Evolutionary conservation across 2,329 filamentous ascomycete genomes (phyloP).

Genomic region (Trichothecium roseum): DNA sequence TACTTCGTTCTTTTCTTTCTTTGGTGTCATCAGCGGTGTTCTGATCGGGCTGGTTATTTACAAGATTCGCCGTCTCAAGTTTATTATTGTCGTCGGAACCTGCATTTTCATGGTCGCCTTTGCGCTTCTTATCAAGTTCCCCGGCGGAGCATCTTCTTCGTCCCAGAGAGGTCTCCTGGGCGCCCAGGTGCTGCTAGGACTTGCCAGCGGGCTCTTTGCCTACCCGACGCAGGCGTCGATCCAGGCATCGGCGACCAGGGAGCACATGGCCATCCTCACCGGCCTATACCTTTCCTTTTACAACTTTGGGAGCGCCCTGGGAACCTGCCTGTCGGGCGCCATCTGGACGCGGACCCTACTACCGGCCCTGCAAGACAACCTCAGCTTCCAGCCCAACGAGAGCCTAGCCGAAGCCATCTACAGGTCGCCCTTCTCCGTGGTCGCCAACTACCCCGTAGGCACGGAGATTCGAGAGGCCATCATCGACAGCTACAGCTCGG

Average conservation of each 20-base stretch:
- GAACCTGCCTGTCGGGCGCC: slow-evolving; percentile 27
- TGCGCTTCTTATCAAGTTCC: slow-evolving; percentile 42
- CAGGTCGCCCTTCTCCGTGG: slow-evolving; percentile 22
- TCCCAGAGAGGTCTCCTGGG: slow-evolving; percentile 41
- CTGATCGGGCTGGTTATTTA: slow-evolving; percentile 40
- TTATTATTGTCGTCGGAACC: slow-evolving; percentile 47
- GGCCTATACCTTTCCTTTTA: slow-evolving; percentile 29
- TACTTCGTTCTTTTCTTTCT: slow-evolving; percentile 40
- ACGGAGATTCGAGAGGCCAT: slow-evolving; percentile 32
- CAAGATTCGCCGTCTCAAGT: slow-evolving; percentile 42
- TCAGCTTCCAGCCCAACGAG: slow-evolving; percentile 22
- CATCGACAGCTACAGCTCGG: slow-evolving; percentile 31
- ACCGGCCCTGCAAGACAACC: slow-evolving; percentile 16
- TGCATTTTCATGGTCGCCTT: slow-evolving; percentile 45
- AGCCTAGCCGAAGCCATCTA: slow-evolving; percentile 25
- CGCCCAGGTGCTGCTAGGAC: slow-evolving; percentile 44
- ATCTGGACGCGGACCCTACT: slow-evolving; percentile 31
- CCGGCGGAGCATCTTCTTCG: slow-evolving; percentile 31
- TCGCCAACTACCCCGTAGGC: slow-evolving; percentile 26
- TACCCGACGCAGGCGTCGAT: slow-evolving; percentile 30
- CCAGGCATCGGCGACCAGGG: slow-evolving; percentile 24
- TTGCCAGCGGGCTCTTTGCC: slow-evolving; percentile 47
- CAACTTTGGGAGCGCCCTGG: slow-evolving; percentile 29
- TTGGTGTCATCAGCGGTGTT: slow-evolving; percentile 43
- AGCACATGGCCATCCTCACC: slow-evolving; percentile 27